These are phyloP conservation scores for Malus hybrid DNA, from an alignment of 331 rosid genomes.

Conservation along the genomic window DNA sequence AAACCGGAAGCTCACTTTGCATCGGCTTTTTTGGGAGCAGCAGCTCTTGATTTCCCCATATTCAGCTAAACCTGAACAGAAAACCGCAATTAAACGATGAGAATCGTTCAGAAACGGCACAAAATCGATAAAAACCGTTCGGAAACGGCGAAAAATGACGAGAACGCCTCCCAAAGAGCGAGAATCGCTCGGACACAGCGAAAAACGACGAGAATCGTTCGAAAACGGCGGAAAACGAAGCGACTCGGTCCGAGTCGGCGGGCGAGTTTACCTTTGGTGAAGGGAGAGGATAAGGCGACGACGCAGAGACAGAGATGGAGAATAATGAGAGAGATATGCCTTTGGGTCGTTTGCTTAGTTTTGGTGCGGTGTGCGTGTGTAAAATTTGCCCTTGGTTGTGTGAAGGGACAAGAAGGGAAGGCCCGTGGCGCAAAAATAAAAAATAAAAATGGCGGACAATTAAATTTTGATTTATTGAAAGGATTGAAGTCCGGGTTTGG, in stretches of 20 bases:
- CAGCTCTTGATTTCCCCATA: conserved; percentile 59
- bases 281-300: background rate
- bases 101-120: too few species aligned
- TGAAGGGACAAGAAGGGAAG: conserved; percentile 35
- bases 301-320: background rate
- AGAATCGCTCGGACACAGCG: background rate
- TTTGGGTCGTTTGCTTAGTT: conserved; percentile 6
- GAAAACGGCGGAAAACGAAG: background rate
- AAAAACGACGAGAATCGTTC: conserved; percentile 14
- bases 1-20: conserved; percentile 24
- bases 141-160: background rate
- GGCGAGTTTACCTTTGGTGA: conserved; percentile 19
- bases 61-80: conserved; percentile 33
- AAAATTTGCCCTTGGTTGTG: conserved; percentile 5
- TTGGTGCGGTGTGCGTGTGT: conserved; percentile 27
- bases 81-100: background rate
- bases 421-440: conserved; percentile 5
- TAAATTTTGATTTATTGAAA: conserved; percentile 11
- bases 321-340: conserved; percentile 4
- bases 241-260: conserved; percentile 15
- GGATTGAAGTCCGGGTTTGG: conserved; percentile 67
- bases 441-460: background rate
- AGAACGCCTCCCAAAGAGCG: background rate
- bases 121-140: too few species aligned
- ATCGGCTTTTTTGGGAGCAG: conserved; percentile 46